Base-by-base conservation (phyloP, 2,329 filamentous ascomycete species). In the Microcyclospora tardicrescens region DNA sequence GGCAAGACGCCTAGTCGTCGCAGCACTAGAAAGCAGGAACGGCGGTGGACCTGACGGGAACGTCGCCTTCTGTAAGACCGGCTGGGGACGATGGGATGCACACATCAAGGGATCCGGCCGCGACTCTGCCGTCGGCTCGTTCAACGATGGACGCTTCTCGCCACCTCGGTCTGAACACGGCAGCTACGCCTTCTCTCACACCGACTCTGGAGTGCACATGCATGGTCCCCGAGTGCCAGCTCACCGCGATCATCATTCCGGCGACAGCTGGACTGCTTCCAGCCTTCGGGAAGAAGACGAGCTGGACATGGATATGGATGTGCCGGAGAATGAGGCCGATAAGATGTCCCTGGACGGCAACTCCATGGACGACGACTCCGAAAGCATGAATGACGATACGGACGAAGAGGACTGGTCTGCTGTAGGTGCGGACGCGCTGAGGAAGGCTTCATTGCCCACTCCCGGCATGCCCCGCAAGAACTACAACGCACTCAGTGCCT, bases 371-470 rank as follows among this genome's bases (percentile, higher is more conserved):
- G 81, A 93, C 55, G 79, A 82, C 48, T 51, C 49, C 13, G 44
- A 48, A 27, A 53, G 47, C 11, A 37, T 48, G 24, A 61, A 66
- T 46, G 85, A 94, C 56, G 74, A 84, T 43, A 96, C 91, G 16
- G 91, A 96, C 57, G 85, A 95, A 57, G 89, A 96, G 62, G 87
- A 96, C 62, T 95, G 89, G 87, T 84, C 83, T 34, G 77, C 82
- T 37, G 81, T 94, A 45, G 89, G 86, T 39, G 84, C 87, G 24
- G 85, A 82, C 39, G 84, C 84, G 48, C 72, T 95, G 50, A 79
- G 87, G 63, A 79, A 70, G 61, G 73, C 63, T 65, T 77, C 61
- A 55, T 28, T 59, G 47, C 54, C 55, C 43, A 48, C 50, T 52
- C 48, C 52, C 36, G 52, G 45, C 29, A 44, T 42, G 16, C 50